A percentile compares a stretch with the other conserved stretches of the same genome.
phyloP scores from a whole-genome alignment of 2,329 filamentous ascomycete genomes.

The Arachnopeziza araneosa region DNA sequence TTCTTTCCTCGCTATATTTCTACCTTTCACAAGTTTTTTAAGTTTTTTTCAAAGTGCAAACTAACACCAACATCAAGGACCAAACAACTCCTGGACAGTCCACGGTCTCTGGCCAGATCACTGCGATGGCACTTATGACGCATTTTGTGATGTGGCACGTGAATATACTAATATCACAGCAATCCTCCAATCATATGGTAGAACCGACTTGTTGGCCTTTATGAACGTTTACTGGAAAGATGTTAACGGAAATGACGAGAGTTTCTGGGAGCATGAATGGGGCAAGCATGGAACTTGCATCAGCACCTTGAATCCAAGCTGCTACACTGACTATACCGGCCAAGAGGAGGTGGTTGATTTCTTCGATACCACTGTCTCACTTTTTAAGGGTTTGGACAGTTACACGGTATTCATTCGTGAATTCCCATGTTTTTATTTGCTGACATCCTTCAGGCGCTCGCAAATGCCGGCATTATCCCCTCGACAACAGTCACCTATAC shows the following conservation, averaged over 20 bases:
- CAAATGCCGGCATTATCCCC: constrained; percentile 48
- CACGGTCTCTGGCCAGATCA: constrained; percentile 64
- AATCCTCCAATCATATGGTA: constrained; percentile 51
- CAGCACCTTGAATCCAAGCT: constrained; percentile 59
- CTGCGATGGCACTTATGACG: constrained; percentile 65
- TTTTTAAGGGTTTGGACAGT: constrained; percentile 4
- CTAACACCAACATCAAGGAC: constrained; percentile 34
- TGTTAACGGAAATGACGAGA: constrained; percentile 55
- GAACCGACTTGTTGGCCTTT: constrained; percentile 52
- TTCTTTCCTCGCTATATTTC: background rate
- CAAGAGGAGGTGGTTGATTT: constrained; percentile 16
- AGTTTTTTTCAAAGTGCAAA: background rate
- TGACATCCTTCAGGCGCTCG: constrained; percentile 32
- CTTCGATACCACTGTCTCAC: constrained; percentile 7
- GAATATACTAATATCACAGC: constrained; percentile 59
- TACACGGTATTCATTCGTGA: background rate
- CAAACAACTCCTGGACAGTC: constrained; percentile 65
- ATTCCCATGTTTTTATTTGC: background rate
- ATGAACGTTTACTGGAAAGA: constrained; percentile 62
- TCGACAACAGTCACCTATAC: constrained; percentile 35
- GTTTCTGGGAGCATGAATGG: constrained; percentile 72
- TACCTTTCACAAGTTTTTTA: background rate
- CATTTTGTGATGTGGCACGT: constrained; percentile 57
- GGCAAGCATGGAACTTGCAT: constrained; percentile 69
- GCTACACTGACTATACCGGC: constrained; percentile 43